Base-by-base conservation (phyloP, 768 basidiomycete genomes). In the Kwoniella europaea region DNA sequence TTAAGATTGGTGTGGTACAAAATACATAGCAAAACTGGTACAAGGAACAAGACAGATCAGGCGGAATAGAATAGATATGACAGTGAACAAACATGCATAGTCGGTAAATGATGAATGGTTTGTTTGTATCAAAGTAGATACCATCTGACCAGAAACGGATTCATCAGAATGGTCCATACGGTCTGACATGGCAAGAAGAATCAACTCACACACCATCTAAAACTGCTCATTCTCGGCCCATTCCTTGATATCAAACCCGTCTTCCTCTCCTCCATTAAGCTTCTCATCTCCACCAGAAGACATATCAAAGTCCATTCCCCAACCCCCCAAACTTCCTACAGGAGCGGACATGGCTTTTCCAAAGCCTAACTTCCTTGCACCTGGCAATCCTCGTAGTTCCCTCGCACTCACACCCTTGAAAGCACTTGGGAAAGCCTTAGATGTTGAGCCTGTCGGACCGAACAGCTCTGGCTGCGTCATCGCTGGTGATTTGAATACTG, bases 271-370 rank as follows among this genome's bases (percentile, higher is more conserved):
- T 13, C 18, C 62, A n/a, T 16, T 60, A 24, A 15, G 58, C 4
- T 18, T 29, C 22, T 62, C 42, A 58, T 41, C 63, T 42, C 27
- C 61, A 4, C 41, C 64, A 2, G 16, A 50, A 16, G 35, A 62
- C 73, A 69, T 65, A 69, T 80, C 77, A 9, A 80, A 72, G 22
- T 80, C 79, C 75, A 76, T 76, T 5, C 74, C 73, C 69, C 70
- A 68, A 27, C 59, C 62, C 1, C 63, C 58, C 41, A 74, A 44
- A 15, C 46, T 27, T 20, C 72, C 67, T 4, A 80, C 79, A 27
- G 79, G 79, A 62, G 75, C 77, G 20, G 74, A 75, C 68, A 78
- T 69, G 7, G 79, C 76, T 68, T 80, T 80, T 4, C 75, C 79
- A 35, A 66, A 65, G 3, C 60, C 71, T 13, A 35, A 50, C 69